Base-by-base conservation (phyloP, 2,329 filamentous ascomycete species). In the Phyllachora maydis region DNA sequence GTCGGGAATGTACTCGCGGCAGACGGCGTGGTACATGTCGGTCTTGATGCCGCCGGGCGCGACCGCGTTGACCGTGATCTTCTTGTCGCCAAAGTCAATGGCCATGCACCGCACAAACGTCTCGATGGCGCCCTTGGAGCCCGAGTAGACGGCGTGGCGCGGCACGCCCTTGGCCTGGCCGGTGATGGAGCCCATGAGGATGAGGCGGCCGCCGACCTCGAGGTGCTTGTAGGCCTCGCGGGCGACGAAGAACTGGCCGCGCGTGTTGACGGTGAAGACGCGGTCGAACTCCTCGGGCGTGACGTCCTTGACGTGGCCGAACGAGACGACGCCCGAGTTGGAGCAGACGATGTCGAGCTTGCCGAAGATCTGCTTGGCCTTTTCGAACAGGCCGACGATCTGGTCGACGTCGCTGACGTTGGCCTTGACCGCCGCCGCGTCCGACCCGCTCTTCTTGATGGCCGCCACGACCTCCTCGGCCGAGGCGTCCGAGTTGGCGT, bases 21-120 rank as follows among this genome's bases (percentile, higher is more conserved):
- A 66, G 14, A 67, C 63, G 28, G 55, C 55, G 46, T 70, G 59
- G 46, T 65, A 70, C 65, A 70, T 69, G 33, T 69, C 65, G 22
- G 56, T 65, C 49, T 67, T 68, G 47, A 68, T 67, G 13, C 64
- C 65, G 25, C 65, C 65, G 0, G 65, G 65, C 1, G 65, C 65
- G 10, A 71, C 57, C 24, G 63, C 64, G 37, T 71, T 71, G 41
- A 70, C 65, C 0, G 64, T 69, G 39, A 69, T 65, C 24, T 62
- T 64, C 34, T 64, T 56, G 52, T 70, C 61, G 26, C 69, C 63
- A 32, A 60, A 64, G 47, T 73, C 63, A 22, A 68, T 70, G 4
- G 75, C 70, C 49, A 81, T 74, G 35, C 63, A 68, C 43, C 75
- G 71, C 34, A 75, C 71, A 46, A 81, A 77, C 8, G 71, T 72